Percentiles rank a stretch among this genome's conserved stretches.
These are phyloP conservation scores for Kockiozyma suomiensis DNA, from an alignment of 805 yeast genomes.

Conservation along the genomic window DNA sequence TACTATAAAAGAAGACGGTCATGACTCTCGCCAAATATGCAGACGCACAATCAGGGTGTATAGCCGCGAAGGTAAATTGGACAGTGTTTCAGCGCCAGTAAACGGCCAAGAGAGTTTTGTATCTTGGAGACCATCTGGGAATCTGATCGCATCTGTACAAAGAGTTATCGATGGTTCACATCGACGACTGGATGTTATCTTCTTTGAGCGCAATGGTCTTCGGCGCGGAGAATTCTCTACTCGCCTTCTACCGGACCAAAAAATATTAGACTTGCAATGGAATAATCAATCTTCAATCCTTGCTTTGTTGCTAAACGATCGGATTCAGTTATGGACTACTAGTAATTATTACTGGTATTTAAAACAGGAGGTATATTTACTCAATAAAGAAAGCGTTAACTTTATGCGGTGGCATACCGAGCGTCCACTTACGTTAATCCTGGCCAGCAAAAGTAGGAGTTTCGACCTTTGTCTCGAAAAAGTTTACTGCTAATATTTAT, in stretches of 20 bases:
- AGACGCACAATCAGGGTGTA: constrained; percentile 85
- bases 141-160: constrained; percentile 80
- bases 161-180: constrained; percentile 51
- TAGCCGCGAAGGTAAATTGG: constrained; percentile 73
- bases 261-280: constrained; percentile 66
- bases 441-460: constrained; percentile 47
- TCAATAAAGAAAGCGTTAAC: constrained; percentile 38
- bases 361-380: constrained; percentile 68
- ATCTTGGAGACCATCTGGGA: constrained; percentile 91
- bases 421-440: constrained; percentile 72
- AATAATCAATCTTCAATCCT: constrained; percentile 77
- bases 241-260: constrained; percentile 43
- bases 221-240: constrained; percentile 84
- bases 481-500: neutral
- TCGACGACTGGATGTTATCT: constrained; percentile 50
- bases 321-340: constrained; percentile 85
- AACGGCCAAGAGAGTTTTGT: constrained; percentile 74
- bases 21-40: constrained; percentile 35
- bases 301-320: constrained; percentile 62
- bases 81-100: constrained; percentile 85
- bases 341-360: constrained; percentile 96
- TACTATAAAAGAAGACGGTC: constrained; percentile 43
- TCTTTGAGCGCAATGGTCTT: constrained; percentile 91
- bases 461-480: neutral
- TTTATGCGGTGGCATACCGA: constrained; percentile 81